phyloP scores from a whole-genome alignment of 2,329 filamentous ascomycete genomes.

The Colletotrichum nymphaeae region DNA sequence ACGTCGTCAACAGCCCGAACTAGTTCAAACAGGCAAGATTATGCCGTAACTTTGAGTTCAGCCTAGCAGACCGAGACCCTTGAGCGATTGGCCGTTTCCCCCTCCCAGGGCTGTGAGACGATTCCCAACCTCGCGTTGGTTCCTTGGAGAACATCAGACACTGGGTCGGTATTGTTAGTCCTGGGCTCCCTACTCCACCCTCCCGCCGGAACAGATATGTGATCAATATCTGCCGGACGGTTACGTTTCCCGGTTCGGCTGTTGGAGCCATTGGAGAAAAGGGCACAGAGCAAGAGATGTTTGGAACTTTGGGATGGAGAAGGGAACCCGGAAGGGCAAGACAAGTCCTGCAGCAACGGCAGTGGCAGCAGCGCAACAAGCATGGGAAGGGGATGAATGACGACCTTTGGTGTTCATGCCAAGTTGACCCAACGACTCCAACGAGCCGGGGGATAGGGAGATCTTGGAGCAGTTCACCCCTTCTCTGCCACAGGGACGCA shows the following conservation, averaged over 20 bases:
- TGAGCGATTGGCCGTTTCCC: neutral
- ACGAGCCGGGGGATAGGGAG: neutral
- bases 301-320: neutral
- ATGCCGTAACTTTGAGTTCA: constrained; percentile 18
- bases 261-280: neutral
- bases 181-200: neutral
- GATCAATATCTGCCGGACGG: neutral
- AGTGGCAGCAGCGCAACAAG: neutral
- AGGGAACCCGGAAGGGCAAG: neutral
- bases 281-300: neutral
- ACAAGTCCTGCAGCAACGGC: neutral
- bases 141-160: neutral
- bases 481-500: neutral
- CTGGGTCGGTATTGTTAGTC: neutral
- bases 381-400: neutral
- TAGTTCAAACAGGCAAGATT: neutral
- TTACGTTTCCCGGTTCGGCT: too few species aligned
- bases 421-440: neutral
- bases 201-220: neutral
- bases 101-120: neutral
- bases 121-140: neutral
- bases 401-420: neutral
- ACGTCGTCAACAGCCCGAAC: neutral
- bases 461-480: neutral
- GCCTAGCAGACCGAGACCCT: constrained; percentile 3